These are phyloP conservation scores for Lactarius deliciosus DNA, from an alignment of 768 basidiomycete species.

Conservation along the genomic window DNA sequence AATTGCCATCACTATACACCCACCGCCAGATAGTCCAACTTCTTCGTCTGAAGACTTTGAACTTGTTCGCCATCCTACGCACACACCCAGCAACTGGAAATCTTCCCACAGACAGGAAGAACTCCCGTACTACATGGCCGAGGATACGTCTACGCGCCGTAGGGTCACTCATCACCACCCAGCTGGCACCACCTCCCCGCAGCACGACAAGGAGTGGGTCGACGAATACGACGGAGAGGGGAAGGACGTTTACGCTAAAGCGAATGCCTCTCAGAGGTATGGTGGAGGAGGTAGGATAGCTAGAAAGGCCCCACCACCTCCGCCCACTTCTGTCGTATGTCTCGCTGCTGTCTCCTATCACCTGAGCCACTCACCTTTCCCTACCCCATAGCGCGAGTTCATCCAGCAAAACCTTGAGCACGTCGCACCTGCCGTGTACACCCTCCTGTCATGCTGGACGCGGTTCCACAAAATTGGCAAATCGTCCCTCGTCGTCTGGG, in stretches of 20 bases:
- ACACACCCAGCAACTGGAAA: constrained; percentile 36
- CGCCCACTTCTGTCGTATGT: constrained; percentile 54
- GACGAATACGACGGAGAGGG: constrained; percentile 56
- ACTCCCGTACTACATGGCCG: constrained; percentile 52
- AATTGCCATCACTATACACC: constrained; percentile 69
- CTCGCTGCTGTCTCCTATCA: constrained; percentile 10
- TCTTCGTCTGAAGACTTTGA: constrained; percentile 69
- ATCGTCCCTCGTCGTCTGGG: constrained; percentile 89
- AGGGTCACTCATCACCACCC: constrained; percentile 42
- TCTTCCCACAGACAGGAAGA: constrained; percentile 39
- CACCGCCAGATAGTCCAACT: constrained; percentile 48
- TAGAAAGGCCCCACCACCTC: constrained; percentile 55
- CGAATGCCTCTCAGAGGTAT: constrained; percentile 36
- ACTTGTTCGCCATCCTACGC: constrained; percentile 58
- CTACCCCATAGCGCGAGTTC: constrained; percentile 61
- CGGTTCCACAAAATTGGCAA: constrained; percentile 92
- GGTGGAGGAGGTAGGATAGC: constrained; percentile 51
- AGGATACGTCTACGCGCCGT: constrained; percentile 48
- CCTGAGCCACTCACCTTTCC: neutral
- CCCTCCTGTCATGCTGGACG: constrained; percentile 91
- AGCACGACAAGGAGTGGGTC: constrained; percentile 34
- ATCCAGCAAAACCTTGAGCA: constrained; percentile 77
- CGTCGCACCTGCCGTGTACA: constrained; percentile 80
- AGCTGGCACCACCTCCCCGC: constrained; percentile 30
- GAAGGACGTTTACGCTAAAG: constrained; percentile 60